Conservation (phyloP, 2,329 filamentous ascomycete genomes). For the Sporothrix schenckii region DNA sequence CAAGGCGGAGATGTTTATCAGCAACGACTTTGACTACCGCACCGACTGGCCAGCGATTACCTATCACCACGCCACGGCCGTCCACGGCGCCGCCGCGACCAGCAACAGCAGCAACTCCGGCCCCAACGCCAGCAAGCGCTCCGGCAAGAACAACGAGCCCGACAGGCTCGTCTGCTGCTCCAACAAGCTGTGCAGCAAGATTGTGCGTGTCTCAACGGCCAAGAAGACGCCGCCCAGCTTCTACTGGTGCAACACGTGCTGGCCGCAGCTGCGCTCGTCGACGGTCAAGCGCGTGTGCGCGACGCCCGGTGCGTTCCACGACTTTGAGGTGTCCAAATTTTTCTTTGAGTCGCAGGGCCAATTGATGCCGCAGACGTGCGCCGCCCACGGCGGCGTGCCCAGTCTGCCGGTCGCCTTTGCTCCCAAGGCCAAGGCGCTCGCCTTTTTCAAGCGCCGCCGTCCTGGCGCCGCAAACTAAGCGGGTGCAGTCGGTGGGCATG, state of each 20-base stretch:
- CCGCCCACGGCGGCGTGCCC: slow-evolving; percentile 30
- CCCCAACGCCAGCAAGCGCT: not conserved
- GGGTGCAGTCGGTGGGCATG: not conserved
- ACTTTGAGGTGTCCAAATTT: slow-evolving; percentile 43
- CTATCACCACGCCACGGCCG: not conserved
- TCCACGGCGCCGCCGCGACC: slow-evolving; percentile 33
- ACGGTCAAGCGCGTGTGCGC: slow-evolving; percentile 38
- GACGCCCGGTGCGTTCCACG: slow-evolving; percentile 39
- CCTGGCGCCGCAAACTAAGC: not conserved
- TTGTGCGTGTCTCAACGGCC: slow-evolving; percentile 40
- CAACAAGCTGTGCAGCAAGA: slow-evolving; percentile 47
- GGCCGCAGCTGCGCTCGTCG: slow-evolving; percentile 40
- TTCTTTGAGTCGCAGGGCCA: slow-evolving; percentile 45
- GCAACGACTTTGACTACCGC: slow-evolving; percentile 39
- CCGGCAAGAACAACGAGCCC: not conserved
- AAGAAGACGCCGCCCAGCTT: slow-evolving; percentile 38
- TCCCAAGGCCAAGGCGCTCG: not conserved
- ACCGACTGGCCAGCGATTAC: slow-evolving; percentile 42
- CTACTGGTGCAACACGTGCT: slow-evolving; percentile 44
- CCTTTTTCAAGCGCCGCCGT: slow-evolving; percentile 20
- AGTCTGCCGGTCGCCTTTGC: slow-evolving; percentile 12
- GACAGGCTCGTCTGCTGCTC: slow-evolving; percentile 42
- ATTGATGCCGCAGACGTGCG: slow-evolving; percentile 38
- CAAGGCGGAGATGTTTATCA: slow-evolving; percentile 36
- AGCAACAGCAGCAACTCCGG: too few species aligned